A percentile compares a stretch with the other conserved stretches of the same genome.
Evolutionary conservation across 768 basidiomycete species (phyloP).

Genomic region (Xanthoconium purpureum): DNA sequence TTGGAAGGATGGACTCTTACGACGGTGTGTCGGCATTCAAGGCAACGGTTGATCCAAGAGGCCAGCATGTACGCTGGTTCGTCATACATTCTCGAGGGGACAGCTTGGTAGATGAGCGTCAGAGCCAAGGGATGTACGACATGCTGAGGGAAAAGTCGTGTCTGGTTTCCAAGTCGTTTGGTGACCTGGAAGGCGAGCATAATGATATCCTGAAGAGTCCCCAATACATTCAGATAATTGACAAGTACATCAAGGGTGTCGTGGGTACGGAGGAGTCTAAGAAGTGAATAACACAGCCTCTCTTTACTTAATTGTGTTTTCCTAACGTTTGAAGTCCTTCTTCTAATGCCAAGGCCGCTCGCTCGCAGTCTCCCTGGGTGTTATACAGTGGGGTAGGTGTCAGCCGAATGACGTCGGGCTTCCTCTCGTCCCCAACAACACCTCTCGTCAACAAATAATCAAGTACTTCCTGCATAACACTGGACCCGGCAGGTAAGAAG

Average conservation of each 20-base stretch:
- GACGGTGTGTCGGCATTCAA: slow-evolving; percentile 43
- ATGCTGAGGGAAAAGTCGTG: slow-evolving; percentile 41
- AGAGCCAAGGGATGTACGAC: slow-evolving; percentile 58
- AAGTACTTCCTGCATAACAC: slow-evolving; percentile 70
- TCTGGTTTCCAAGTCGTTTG: slow-evolving; percentile 35
- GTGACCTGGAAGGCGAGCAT: slow-evolving; percentile 49
- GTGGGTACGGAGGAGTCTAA: slow-evolving; percentile 1
- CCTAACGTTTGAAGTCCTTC: slow-evolving; percentile 43
- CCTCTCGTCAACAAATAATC: slow-evolving; percentile 60
- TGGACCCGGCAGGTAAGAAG: slow-evolving; percentile 57
- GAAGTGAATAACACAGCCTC: slow-evolving; percentile 1
- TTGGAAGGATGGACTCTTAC: slow-evolving; percentile 53
- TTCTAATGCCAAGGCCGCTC: slow-evolving; percentile 64
- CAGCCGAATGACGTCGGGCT: slow-evolving; percentile 89
- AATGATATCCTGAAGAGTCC: slow-evolving; percentile 45
- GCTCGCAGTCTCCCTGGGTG: slow-evolving; percentile 71
- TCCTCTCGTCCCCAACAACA: slow-evolving; percentile 88
- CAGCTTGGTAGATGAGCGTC: slow-evolving; percentile 57
- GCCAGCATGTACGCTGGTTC: slow-evolving; percentile 54
- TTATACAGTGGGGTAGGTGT: slow-evolving; percentile 88
- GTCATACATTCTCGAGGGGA: slow-evolving; percentile 75
- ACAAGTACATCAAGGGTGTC: slow-evolving; percentile 35
- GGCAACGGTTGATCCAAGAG: slow-evolving; percentile 37
- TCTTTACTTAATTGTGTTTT: slow-evolving; percentile 7
- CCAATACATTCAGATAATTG: slow-evolving; percentile 46